Percentiles rank a stretch among this genome's conserved stretches.
These are phyloP conservation scores for Capsicum baccatum DNA, from an alignment of 257 asterid genomes.

Conservation along the genomic window DNA sequence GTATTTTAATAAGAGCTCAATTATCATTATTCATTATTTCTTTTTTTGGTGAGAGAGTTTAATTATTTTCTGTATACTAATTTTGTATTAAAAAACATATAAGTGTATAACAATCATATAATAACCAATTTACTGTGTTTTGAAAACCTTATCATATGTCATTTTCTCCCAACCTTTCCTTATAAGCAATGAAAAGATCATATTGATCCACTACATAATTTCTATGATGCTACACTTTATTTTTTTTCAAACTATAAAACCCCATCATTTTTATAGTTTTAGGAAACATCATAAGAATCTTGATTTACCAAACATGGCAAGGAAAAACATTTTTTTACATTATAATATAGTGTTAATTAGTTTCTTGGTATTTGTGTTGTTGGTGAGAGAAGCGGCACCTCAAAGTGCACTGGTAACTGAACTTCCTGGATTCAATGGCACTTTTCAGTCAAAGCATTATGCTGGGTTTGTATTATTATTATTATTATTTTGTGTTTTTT, in stretches of 20 bases:
- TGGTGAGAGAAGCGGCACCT: constrained; percentile 59
- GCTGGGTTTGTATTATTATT: constrained; percentile 61
- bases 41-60: not conserved
- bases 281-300: not conserved
- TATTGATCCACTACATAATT: too few relatives aligned
- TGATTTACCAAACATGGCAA: constrained; percentile 26
- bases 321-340: not conserved
- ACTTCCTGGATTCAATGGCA: constrained; percentile 79
- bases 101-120: not conserved
- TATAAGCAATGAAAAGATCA: not conserved
- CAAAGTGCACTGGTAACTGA: constrained; percentile 58
- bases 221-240: not conserved
- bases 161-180: not conserved
- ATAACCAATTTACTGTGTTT: constrained; percentile 13
- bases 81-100: not conserved
- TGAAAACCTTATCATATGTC: constrained; percentile 1
- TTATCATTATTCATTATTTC: not conserved
- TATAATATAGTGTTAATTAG: not conserved
- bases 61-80: not conserved
- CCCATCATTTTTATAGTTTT: not conserved
- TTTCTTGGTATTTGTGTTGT: constrained; percentile 31
- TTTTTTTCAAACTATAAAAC: constrained; percentile 5
- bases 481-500: not conserved
- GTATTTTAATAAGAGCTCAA: not conserved
- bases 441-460: constrained; percentile 80